Evolutionary conservation across 169 alveolate genomes (phyloP), one percentile per base, ranked within the genome.

Genomic region (Plasmodium knowlesi): DNA sequence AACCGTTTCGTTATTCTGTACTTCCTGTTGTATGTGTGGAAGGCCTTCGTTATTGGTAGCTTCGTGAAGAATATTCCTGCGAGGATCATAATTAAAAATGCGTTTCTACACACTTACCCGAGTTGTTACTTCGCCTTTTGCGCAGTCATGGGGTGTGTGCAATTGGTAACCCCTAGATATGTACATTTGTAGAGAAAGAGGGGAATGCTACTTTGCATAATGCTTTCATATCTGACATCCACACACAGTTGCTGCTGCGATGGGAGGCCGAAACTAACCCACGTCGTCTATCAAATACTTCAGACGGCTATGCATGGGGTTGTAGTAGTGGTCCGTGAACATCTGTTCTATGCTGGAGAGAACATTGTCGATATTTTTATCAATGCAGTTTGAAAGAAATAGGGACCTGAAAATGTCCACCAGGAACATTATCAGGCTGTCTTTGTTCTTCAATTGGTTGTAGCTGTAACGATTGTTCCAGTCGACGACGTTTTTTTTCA

Each of bases 31-130:
- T 85, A 67, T 67, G 91, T 81, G 46, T 74, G 83, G 79, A 94
- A 94, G 43, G 96, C 96, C n/a, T 82, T 92, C 9, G 78, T 78
- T 50, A 94, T 73, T 37, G 80, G 84, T 76, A 94, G 70, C 76
- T 81, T 83, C 61, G 96, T 89, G 78, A 94, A 89, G 37, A 89
- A 86, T 84, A 84, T 84, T 32, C 92, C 92, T 84, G 74, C 43
- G n/a, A 30, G 22, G 25, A 19, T 32, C 5, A 32, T 22, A 81
- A 81, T 34, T 34, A 82, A 82, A 82, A 82, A n/a, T 46, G 25
- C 1, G 6, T 82, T 57, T 32, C 12, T 28, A 8, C 28, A 22
- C 43, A 2, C 19, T 82, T 34, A 2, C 39, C 53, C 57, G 12
- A 54, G 4, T 5, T 78, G 25, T 78, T n/a, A 50, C 54, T 81